Conservation (phyloP, 768 basidiomycete genomes). For the Gloeophyllum trabeum region DNA sequence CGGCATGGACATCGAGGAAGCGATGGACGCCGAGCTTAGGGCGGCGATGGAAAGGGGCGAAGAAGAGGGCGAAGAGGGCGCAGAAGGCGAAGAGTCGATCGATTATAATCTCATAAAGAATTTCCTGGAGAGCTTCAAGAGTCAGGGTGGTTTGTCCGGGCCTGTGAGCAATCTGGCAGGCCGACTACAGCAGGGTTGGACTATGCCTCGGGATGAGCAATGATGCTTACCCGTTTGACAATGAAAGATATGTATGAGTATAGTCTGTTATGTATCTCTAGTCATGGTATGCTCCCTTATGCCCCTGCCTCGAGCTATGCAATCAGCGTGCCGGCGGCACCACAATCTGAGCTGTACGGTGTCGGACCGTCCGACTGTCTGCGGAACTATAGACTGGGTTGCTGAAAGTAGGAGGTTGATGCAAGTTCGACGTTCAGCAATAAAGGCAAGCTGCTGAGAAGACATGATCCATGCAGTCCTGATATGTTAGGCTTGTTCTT, state of each 20-base stretch:
- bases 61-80: conserved; percentile 42
- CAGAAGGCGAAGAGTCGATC: conserved; percentile 32
- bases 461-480: conserved; percentile 81
- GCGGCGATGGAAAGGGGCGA: conserved; percentile 39
- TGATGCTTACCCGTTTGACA: no score
- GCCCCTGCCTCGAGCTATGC: no score
- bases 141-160: conserved; percentile 80
- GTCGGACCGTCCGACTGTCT: no score
- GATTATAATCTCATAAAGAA: conserved; percentile 95
- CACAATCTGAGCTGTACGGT: no score
- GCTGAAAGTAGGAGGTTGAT: no score
- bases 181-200: conserved; percentile 65
- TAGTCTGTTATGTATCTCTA: no score
- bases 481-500: conserved; percentile 45
- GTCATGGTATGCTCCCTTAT: no score
- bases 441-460: no score
- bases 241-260: no score
- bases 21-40: conserved; percentile 83
- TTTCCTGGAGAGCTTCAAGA: conserved; percentile 92
- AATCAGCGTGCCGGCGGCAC: no score
- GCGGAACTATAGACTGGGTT: no score
- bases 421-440: no score
- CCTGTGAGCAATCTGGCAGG: conserved; percentile 89
- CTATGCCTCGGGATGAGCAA: conserved; percentile 55
- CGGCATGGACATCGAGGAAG: conserved; percentile 59